Conservation (phyloP, 768 basidiomycete species). For the Butyriboletus loyo region DNA sequence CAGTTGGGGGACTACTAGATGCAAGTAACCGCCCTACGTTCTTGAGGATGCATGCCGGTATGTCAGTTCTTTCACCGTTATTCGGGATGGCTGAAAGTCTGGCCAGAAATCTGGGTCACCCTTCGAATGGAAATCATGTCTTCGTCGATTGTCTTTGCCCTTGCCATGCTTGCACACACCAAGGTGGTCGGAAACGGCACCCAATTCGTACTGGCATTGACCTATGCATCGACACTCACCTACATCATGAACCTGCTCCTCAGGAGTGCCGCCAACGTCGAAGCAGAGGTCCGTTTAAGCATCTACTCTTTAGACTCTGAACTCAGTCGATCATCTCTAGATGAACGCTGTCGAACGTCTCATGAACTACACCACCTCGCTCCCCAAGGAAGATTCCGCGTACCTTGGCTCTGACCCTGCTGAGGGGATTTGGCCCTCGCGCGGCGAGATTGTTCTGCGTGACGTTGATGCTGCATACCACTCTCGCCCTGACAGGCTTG, state of each 20-base stretch:
- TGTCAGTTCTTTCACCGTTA: background rate
- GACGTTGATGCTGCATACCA: constrained; percentile 71
- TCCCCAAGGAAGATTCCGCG: constrained; percentile 24
- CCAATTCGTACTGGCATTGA: constrained; percentile 29
- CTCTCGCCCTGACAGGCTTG: constrained; percentile 60
- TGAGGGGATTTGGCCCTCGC: constrained; percentile 19
- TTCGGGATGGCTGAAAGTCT: background rate
- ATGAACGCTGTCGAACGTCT: constrained; percentile 31
- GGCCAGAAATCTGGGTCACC: constrained; percentile 31
- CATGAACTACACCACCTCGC: constrained; percentile 22
- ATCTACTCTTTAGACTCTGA: background rate
- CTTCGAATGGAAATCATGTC: constrained; percentile 31
- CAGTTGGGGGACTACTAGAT: constrained; percentile 21
- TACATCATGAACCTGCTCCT: constrained; percentile 30
- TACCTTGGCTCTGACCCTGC: constrained; percentile 22
- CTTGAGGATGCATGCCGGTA: constrained; percentile 25
- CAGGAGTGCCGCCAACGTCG: constrained; percentile 24
- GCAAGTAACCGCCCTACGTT: constrained; percentile 29
- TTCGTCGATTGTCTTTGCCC: constrained; percentile 21
- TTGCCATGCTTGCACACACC: constrained; percentile 29
- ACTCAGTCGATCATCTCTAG: constrained; percentile 5
- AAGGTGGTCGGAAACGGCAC: constrained; percentile 20
- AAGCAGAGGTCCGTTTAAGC: constrained; percentile 22
- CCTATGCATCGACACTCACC: constrained; percentile 25
- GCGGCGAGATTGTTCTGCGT: constrained; percentile 64